Evolutionary conservation across 2,329 filamentous ascomycete genomes (phyloP).

Genomic region (Penicillium brasilianum): DNA sequence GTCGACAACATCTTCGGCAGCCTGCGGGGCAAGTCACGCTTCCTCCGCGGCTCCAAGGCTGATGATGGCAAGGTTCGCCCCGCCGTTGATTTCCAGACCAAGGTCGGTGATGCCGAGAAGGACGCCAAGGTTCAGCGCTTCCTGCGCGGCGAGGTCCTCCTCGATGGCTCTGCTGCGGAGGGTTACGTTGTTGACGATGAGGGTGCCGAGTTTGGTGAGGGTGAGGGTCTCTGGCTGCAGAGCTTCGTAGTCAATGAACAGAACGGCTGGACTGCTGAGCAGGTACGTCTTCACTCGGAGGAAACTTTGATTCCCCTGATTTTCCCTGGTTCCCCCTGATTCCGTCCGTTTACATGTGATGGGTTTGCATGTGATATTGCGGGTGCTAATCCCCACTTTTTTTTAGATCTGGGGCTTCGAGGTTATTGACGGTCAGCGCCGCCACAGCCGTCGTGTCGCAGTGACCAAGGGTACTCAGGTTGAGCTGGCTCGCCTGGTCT

Average conservation of each 20-base stretch:
- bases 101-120: conserved; percentile 44
- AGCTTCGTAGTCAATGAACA: conserved; percentile 56
- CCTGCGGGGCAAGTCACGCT: conserved; percentile 65
- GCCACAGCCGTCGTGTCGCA: conserved; percentile 50
- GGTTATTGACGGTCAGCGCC: conserved; percentile 46
- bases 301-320: background rate
- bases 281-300: conserved; percentile 43
- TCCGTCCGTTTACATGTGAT: background rate
- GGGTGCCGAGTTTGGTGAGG: conserved; percentile 50
- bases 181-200: conserved; percentile 65
- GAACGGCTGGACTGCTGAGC: conserved; percentile 60
- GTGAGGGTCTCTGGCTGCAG: conserved; percentile 54
- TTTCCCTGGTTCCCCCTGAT: background rate
- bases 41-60: conserved; percentile 46
- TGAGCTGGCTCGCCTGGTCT: conserved; percentile 48
- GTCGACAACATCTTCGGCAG: conserved; percentile 79
- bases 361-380: conserved; percentile 3
- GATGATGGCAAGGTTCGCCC: conserved; percentile 47
- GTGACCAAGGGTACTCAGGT: conserved; percentile 45
- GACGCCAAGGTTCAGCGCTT: conserved; percentile 47
- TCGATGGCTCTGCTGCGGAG: conserved; percentile 62
- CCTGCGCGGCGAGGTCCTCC: conserved; percentile 46
- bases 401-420: conserved; percentile 55
- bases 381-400: conserved; percentile 13
- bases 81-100: conserved; percentile 42